Conservation (phyloP, 2,329 filamentous ascomycete species). For the Claviceps capensis region DNA sequence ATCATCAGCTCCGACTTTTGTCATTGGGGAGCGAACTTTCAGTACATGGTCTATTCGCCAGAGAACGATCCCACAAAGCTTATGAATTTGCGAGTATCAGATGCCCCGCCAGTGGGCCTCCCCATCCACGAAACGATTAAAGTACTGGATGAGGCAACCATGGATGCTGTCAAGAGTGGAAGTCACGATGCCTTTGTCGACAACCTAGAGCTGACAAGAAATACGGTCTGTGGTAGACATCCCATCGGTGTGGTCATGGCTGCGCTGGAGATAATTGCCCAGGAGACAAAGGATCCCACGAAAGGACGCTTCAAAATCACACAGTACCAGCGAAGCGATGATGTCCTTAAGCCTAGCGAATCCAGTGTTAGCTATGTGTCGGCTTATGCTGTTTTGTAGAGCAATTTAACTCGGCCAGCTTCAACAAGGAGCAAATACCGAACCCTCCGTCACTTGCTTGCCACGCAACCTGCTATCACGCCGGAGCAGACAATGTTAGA, state of each 20-base stretch:
- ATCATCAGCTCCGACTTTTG: constrained; percentile 93
- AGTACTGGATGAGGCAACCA: constrained; percentile 64
- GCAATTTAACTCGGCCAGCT: too few relatives aligned
- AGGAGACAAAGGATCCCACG: constrained; percentile 22
- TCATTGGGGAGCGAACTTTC: constrained; percentile 79
- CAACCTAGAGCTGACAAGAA: constrained; percentile 58
- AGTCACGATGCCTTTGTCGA: constrained; percentile 55
- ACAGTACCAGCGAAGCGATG: constrained; percentile 72
- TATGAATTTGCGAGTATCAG: constrained; percentile 22
- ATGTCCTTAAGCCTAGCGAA: constrained; percentile 53
- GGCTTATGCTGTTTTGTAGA: constrained; percentile 67
- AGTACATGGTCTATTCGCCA: constrained; percentile 61
- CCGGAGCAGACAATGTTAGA: not conserved
- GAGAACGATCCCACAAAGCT: constrained; percentile 25
- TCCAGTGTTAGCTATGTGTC: constrained; percentile 93
- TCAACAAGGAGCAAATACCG: not conserved
- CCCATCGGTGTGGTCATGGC: constrained; percentile 91
- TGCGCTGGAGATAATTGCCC: constrained; percentile 53
- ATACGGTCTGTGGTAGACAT: constrained; percentile 89
- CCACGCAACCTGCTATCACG: not conserved
- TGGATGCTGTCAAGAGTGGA: constrained; percentile 72
- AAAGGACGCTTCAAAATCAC: constrained; percentile 61
- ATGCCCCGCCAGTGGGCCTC: constrained; percentile 21
- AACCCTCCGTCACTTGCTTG: not conserved
- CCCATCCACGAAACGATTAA: constrained; percentile 77